These are phyloP conservation scores for Paramecium pentaurelia DNA, from an alignment of 73 alveolate genomes.

Conservation along the genomic window DNA sequence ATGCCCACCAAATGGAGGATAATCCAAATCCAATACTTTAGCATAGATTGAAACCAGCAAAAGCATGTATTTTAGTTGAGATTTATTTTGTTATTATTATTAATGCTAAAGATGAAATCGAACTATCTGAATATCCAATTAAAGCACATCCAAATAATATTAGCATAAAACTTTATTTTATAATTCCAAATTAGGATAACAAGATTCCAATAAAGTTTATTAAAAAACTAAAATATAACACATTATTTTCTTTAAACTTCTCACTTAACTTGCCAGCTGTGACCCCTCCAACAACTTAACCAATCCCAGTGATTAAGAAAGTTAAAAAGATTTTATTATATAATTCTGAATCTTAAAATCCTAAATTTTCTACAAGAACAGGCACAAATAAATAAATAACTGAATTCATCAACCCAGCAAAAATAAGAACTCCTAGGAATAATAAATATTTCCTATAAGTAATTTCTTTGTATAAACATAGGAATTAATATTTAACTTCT, in stretches of 20 bases:
- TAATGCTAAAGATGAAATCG: conserved; percentile 17
- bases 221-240: not conserved
- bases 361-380: not conserved
- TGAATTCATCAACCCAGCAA: conserved; percentile 40
- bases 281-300: conserved; percentile 6
- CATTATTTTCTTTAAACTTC: not conserved
- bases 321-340: not conserved
- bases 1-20: conserved; percentile 36
- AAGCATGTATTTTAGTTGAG: conserved; percentile 19
- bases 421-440: not conserved
- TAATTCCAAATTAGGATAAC: not conserved
- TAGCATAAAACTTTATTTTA: not conserved
- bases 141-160: not conserved
- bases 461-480: not conserved
- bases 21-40: conserved; percentile 45
- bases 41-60: conserved; percentile 37
- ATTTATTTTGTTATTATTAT: conserved; percentile 1
- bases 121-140: not conserved
- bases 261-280: conserved; percentile 11
- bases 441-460: not conserved
- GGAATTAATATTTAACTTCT: not conserved
- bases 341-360: not conserved
- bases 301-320: not conserved
- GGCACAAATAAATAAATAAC: conserved; percentile 33
- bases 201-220: not conserved